Conservation (phyloP, 2,329 filamentous ascomycete species). For the Colletotrichum salicis region DNA sequence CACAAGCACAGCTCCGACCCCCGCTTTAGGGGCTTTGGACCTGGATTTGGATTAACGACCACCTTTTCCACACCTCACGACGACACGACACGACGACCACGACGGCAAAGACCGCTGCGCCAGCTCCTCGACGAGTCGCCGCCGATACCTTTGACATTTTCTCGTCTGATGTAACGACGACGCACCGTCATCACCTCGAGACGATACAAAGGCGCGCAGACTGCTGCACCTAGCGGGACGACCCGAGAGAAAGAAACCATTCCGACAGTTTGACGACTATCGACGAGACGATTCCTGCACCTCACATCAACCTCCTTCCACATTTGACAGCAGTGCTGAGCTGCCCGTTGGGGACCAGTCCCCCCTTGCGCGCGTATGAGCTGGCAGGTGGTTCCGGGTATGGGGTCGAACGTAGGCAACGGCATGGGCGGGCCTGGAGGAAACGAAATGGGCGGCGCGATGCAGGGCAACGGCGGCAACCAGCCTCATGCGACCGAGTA, state of each 20-base stretch:
- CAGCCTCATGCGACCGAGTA: conserved; percentile 71
- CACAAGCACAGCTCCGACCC: conserved; percentile 23
- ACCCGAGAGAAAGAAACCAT: neutral
- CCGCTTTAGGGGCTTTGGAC: conserved; percentile 12
- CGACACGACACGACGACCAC: conserved; percentile 20
- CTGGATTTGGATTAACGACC: conserved; percentile 18
- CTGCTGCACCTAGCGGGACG: conserved; percentile 7
- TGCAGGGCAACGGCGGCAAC: conserved; percentile 58
- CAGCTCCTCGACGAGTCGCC: conserved; percentile 15
- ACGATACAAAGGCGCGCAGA: conserved; percentile 5
- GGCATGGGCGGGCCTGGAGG: conserved; percentile 49
- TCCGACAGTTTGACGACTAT: conserved; percentile 1
- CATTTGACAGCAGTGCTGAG: conserved; percentile 9
- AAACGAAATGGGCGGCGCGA: conserved; percentile 58
- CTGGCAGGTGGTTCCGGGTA: conserved; percentile 50
- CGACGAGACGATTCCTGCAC: neutral
- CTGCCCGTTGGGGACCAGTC: conserved; percentile 29
- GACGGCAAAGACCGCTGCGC: conserved; percentile 14
- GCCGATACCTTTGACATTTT: neutral
- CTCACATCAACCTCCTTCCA: neutral
- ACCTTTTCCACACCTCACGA: neutral
- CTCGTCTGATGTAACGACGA: conserved; percentile 20
- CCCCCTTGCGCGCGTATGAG: conserved; percentile 43
- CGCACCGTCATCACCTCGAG: neutral
- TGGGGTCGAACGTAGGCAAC: conserved; percentile 54